phyloP scores from a whole-genome alignment of 2,329 filamentous ascomycete species.

The Stachybotrys chartarum region DNA sequence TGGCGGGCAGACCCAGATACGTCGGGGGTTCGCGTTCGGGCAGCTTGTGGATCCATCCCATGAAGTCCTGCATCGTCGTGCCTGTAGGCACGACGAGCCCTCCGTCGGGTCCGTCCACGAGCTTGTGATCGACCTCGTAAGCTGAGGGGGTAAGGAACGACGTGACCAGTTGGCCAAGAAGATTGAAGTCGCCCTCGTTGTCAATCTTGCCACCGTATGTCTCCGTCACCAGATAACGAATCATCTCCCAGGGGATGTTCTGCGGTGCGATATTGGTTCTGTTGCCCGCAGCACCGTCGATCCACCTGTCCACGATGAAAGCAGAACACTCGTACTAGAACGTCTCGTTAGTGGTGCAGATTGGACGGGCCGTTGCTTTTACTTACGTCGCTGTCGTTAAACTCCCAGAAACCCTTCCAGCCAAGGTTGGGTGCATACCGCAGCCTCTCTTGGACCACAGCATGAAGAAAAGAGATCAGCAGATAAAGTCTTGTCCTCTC shows the following conservation, averaged over 20 bases:
- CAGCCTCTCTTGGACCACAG: constrained; percentile 88
- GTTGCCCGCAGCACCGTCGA: constrained; percentile 73
- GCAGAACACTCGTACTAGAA: constrained; percentile 88
- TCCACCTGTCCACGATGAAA: constrained; percentile 92
- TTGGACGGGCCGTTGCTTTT: not conserved
- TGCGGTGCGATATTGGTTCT: constrained; percentile 88
- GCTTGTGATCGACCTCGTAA: constrained; percentile 86
- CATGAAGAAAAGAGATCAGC: constrained; percentile 87
- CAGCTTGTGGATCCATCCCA: constrained; percentile 81
- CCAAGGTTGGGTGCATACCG: constrained; percentile 90
- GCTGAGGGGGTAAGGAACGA: constrained; percentile 78
- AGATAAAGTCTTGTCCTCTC: constrained; percentile 88
- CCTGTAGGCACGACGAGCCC: constrained; percentile 70
- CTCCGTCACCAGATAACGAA: constrained; percentile 82
- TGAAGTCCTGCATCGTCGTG: constrained; percentile 79
- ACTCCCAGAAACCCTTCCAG: constrained; percentile 99
- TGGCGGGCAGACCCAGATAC: constrained; percentile 86
- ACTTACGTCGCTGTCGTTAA: constrained; percentile 97
- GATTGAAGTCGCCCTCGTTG: constrained; percentile 73
- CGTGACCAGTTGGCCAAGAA: constrained; percentile 66
- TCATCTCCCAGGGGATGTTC: constrained; percentile 95
- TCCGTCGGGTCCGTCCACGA: constrained; percentile 62
- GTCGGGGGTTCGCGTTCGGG: constrained; percentile 95
- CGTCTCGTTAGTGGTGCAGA: constrained; percentile 1
- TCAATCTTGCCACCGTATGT: constrained; percentile 99